Base-by-base conservation (phyloP, 2,329 filamentous ascomycete genomes). In the Fusarium fracticaudum region DNA sequence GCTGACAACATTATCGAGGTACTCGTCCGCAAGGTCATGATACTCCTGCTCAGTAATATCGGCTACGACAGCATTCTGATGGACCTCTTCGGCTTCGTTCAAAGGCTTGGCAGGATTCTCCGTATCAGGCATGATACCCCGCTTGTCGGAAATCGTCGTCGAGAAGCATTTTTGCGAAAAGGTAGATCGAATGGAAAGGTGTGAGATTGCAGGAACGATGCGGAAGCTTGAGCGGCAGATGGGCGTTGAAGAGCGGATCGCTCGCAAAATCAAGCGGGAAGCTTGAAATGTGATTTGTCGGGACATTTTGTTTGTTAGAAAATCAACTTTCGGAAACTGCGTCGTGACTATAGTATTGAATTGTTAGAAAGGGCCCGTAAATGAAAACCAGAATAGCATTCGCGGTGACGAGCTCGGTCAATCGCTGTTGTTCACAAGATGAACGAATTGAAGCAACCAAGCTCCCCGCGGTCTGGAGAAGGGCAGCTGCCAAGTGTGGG, bases 1-100 rank as follows among this genome's bases (percentile, higher is more conserved):
- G 60, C 77, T 80, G 18, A 91, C 79, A 5, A 91, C 82, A 14
- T 76, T 79, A 10, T 91, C 87, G 77, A 98, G 87, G 81, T 93
- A 97, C 57, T 87, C 82, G 79, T 98, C 94, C 35, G 95, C 90
- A 37, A 93, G 86, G 64, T 93, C 88, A 80, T 97, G 92, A 81
- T 97, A 98, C 79, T 94, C 86, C 33, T 87, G 85, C 7, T 92
- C 89, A 5, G 89, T 89, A 71, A 98, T 86, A 55, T 93, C 87
- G 5, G 91, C 90, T 2, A 93, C 81, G 64, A 81, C 77, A 67
- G 87, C 86, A 29, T 47, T 74, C 22, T 72, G 60, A n/a, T 73
- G 33, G 53, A 82, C 84, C 58, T 76, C 85, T 81, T 72, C 81
- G 59, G 72, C 82, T 74, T 66, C 75, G 24, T 85, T 80, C 54